phyloP scores from a whole-genome alignment of 1,284 basidiomycete genomes.

The Singerocomus rubriflavus region DNA sequence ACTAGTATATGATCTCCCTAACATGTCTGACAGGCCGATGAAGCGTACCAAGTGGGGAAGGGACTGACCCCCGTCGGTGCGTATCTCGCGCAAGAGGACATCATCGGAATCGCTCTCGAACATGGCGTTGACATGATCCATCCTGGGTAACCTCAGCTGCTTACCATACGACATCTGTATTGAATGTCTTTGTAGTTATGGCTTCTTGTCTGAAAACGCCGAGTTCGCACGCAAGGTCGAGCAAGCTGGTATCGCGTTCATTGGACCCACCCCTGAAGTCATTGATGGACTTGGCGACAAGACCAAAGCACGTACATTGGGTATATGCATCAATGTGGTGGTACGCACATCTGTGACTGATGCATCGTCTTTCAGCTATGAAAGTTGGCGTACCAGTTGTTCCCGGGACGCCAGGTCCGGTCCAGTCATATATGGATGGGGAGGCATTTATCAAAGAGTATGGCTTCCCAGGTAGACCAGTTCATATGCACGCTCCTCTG shows the following conservation, averaged over 20 bases:
- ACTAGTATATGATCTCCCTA: constrained; percentile 3
- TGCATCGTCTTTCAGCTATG: constrained; percentile 52
- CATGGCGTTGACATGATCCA: constrained; percentile 99
- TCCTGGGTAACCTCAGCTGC: constrained; percentile 66
- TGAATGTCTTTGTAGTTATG: constrained; percentile 61
- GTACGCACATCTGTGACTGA: constrained; percentile 7
- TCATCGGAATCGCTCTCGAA: constrained; percentile 92
- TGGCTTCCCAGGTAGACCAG: constrained; percentile 83
- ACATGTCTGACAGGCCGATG: constrained; percentile 84
- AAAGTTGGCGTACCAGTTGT: constrained; percentile 93
- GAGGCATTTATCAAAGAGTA: constrained; percentile 90
- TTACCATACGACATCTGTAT: constrained; percentile 1
- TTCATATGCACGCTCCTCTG: constrained; percentile 1
- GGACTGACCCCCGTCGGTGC: constrained; percentile 94
- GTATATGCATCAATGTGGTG: constrained; percentile 38
- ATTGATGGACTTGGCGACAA: constrained; percentile 99
- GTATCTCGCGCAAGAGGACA: constrained; percentile 97
- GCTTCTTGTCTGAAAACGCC: constrained; percentile 98
- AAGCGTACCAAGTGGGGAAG: constrained; percentile 97
- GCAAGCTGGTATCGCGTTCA: constrained; percentile 95
- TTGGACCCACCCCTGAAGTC: constrained; percentile 94
- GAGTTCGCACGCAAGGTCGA: constrained; percentile 95
- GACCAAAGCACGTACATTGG: constrained; percentile 91
- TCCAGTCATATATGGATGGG: constrained; percentile 80
- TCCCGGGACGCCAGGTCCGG: constrained; percentile 95